Evolutionary conservation across 306 rosid genomes (phyloP).

Genomic region (Senna tora): DNA sequence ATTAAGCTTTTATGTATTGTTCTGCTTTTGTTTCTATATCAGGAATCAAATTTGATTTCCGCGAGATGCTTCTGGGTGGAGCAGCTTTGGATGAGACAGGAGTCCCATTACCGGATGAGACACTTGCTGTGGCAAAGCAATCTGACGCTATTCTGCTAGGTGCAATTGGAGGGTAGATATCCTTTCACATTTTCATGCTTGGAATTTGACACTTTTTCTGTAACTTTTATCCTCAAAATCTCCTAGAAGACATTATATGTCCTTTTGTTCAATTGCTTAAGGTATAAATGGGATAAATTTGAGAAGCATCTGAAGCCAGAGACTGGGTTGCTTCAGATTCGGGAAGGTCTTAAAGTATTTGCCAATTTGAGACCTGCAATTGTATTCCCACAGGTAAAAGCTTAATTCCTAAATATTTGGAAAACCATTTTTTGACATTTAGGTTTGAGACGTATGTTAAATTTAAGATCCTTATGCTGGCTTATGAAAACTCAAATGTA

Average conservation of each 20-base stretch:
- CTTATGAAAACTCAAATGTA: neutral
- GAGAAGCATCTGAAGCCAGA: conserved; percentile 89
- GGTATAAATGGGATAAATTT: conserved; percentile 84
- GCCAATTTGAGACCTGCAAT: conserved; percentile 24
- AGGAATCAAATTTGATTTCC: conserved; percentile 72
- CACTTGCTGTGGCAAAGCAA: conserved; percentile 67
- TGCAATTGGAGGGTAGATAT: conserved; percentile 81
- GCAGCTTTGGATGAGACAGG: conserved; percentile 88
- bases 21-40: conserved; percentile 9
- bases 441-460: neutral
- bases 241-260: neutral
- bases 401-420: neutral
- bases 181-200: conserved; percentile 8
- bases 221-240: neutral
- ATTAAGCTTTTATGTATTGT: neutral
- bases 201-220: neutral
- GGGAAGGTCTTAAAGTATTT: conserved; percentile 21
- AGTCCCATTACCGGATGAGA: conserved; percentile 81
- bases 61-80: conserved; percentile 83
- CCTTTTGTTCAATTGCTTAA: conserved; percentile 29
- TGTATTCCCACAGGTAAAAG: conserved; percentile 15
- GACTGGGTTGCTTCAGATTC: conserved; percentile 57
- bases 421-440: neutral
- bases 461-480: neutral
- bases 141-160: conserved; percentile 89